These are phyloP conservation scores for Talaromyces sp. DNA, from an alignment of 2,329 filamentous ascomycete genomes.

Conservation along the genomic window DNA sequence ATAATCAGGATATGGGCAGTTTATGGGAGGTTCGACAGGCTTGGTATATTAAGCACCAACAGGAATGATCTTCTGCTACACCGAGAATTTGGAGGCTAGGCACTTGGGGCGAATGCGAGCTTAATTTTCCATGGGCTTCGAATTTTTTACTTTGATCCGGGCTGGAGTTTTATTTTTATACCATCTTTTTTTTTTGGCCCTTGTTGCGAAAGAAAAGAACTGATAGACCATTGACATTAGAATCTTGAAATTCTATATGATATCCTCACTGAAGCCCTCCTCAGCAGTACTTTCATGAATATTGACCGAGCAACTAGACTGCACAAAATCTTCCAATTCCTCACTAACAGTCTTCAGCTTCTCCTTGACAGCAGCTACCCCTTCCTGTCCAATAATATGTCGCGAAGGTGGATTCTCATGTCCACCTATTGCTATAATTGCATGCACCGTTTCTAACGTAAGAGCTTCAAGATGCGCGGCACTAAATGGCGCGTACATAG, in stretches of 20 bases:
- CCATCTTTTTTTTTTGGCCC: background rate
- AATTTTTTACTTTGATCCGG: background rate
- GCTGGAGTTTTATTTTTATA: background rate
- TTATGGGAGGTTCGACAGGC: constrained; percentile 41
- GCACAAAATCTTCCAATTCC: constrained; percentile 92
- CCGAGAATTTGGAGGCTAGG: background rate
- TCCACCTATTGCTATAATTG: constrained; percentile 83
- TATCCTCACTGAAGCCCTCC: constrained; percentile 20
- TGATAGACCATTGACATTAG: background rate
- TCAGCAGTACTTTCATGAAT: constrained; percentile 31
- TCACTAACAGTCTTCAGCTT: constrained; percentile 95
- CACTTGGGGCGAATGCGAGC: background rate
- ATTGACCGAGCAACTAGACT: constrained; percentile 80
- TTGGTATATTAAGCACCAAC: constrained; percentile 28
- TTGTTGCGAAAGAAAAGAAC: background rate
- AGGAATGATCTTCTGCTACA: constrained; percentile 16
- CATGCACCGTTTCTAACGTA: constrained; percentile 84
- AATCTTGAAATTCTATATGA: constrained; percentile 16
- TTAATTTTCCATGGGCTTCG: too few species aligned
- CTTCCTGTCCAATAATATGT: constrained; percentile 90
- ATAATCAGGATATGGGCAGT: constrained; percentile 45
- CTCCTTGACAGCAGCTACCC: constrained; percentile 81
- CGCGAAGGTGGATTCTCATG: constrained; percentile 92
- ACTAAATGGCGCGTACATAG: constrained; percentile 70
- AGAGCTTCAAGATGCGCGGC: constrained; percentile 64